These are phyloP conservation scores for Myrica gale DNA, from an alignment of 306 rosid species.

Conservation along the genomic window DNA sequence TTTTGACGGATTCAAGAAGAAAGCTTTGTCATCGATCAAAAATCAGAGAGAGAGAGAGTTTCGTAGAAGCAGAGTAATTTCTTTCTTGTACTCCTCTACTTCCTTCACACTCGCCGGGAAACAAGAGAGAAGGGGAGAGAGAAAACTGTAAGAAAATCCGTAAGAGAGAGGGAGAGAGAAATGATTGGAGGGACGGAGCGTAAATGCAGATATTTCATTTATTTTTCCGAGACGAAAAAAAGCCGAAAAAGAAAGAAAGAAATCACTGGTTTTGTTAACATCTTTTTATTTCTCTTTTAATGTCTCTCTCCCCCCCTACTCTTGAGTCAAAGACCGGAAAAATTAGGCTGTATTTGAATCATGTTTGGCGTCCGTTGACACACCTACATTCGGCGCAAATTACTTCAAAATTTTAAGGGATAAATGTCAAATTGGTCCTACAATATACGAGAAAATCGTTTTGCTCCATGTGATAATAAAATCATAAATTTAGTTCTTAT, in stretches of 20 bases:
- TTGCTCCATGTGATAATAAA: too few relatives aligned
- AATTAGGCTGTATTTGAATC: slow-evolving; percentile 49
- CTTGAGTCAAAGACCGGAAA: not conserved
- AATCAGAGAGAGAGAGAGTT: slow-evolving; percentile 41
- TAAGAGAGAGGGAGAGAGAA: slow-evolving; percentile 22
- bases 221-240: not conserved
- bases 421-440: too few relatives aligned
- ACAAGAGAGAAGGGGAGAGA: slow-evolving; percentile 40
- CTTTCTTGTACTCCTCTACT: slow-evolving; percentile 84
- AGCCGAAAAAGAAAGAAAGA: not conserved
- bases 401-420: not conserved
- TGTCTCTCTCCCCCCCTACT: slow-evolving; percentile 5
- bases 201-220: slow-evolving; percentile 26
- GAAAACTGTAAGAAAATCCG: slow-evolving; percentile 17
- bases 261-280: not conserved
- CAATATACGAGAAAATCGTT: too few relatives aligned
- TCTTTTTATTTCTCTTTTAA: not conserved
- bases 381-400: slow-evolving; percentile 15
- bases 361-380: slow-evolving; percentile 68
- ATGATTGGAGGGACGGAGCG: slow-evolving; percentile 71
- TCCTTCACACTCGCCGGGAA: slow-evolving; percentile 80
- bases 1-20: slow-evolving; percentile 20
- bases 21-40: slow-evolving; percentile 37
- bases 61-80: slow-evolving; percentile 88
- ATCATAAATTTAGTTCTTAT: too few relatives aligned